Conservation (phyloP, 2,329 filamentous ascomycete species). For the Emmonsiellopsis sp. region DNA sequence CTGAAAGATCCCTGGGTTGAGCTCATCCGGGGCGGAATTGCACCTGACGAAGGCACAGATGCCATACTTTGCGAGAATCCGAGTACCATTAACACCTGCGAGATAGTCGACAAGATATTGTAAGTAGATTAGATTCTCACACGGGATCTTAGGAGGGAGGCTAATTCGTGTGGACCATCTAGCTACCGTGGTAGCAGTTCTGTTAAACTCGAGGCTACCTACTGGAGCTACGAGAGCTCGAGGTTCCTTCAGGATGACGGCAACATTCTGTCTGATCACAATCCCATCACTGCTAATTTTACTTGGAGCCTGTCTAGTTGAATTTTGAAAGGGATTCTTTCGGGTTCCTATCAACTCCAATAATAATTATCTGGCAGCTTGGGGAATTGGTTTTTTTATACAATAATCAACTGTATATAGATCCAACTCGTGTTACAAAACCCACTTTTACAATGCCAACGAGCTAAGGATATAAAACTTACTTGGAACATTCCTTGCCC, state of each 20-base stretch:
- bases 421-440: too few species aligned
- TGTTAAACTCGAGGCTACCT: conserved; percentile 42
- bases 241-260: conserved; percentile 51
- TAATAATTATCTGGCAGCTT: too few species aligned
- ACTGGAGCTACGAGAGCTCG: conserved; percentile 40
- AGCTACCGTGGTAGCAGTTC: conserved; percentile 23
- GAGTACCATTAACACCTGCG: conserved; percentile 44
- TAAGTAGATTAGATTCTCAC: background rate
- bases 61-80: conserved; percentile 49
- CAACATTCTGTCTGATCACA: conserved; percentile 53
- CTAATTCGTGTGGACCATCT: conserved; percentile 6
- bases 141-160: conserved; percentile 8
- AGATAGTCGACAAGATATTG: conserved; percentile 59
- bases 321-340: background rate
- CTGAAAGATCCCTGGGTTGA: conserved; percentile 54
- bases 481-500: too few species aligned
- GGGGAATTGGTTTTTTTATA: too few species aligned
- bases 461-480: too few species aligned
- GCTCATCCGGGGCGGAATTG: conserved; percentile 39
- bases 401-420: too few species aligned
- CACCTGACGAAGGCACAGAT: conserved; percentile 33
- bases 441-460: too few species aligned
- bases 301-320: background rate
- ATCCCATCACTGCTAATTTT: conserved; percentile 32
- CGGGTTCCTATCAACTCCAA: too few species aligned